phyloP scores from a whole-genome alignment of 73 alveolate genomes.

The Halteria grandinella region DNA sequence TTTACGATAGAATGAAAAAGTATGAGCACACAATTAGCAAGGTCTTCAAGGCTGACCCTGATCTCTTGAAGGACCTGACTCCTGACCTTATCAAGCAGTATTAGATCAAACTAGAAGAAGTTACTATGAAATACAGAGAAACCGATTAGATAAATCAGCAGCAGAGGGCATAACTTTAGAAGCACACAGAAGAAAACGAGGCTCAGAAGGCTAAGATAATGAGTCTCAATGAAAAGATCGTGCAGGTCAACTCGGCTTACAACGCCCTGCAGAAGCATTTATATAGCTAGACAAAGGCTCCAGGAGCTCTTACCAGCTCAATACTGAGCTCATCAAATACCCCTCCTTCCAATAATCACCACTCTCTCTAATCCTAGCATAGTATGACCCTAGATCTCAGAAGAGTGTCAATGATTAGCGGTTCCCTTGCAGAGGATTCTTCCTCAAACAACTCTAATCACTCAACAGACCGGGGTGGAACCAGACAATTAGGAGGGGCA shows the following conservation, averaged over 20 bases:
- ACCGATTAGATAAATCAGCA: no score
- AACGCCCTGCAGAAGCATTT: conserved; percentile 43
- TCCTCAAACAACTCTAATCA: no score
- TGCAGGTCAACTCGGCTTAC: conserved; percentile 29
- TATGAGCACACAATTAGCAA: conserved; percentile 15
- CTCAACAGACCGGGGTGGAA: no score
- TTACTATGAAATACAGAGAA: neutral
- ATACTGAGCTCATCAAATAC: neutral
- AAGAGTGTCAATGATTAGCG: no score
- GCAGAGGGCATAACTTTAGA: neutral
- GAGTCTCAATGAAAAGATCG: conserved; percentile 5
- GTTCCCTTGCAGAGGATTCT: no score
- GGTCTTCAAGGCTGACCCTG: neutral
- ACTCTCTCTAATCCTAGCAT: neutral
- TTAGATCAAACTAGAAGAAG: no score
- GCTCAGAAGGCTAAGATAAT: neutral
- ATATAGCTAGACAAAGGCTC: neutral
- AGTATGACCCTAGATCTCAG: no score
- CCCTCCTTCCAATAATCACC: neutral
- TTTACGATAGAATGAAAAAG: conserved; percentile 49
- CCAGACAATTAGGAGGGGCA: no score
- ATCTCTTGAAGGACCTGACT: conserved; percentile 3
- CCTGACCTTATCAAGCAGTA: no score
- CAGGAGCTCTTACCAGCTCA: neutral
- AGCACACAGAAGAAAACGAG: conserved; percentile 25